These are phyloP conservation scores for Monascus purpureus DNA, from an alignment of 495 filamentous ascomycete genomes.

Conservation along the genomic window DNA sequence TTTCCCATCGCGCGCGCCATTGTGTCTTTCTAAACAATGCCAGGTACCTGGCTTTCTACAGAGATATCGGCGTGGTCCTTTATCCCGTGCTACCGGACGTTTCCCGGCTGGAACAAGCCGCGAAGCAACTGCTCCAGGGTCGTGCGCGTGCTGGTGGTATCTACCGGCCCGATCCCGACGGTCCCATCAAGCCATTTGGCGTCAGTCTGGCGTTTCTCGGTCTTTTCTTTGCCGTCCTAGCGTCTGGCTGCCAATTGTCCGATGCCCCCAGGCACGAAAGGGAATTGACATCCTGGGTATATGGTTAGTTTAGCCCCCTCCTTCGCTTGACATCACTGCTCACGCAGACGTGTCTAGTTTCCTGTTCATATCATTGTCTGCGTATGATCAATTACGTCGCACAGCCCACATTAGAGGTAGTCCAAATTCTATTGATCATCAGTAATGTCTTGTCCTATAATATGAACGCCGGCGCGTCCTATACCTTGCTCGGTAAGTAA, in stretches of 20 bases:
- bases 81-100: slow-evolving; percentile 68
- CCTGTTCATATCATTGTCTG: slow-evolving; percentile 49
- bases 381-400: slow-evolving; percentile 49
- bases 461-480: slow-evolving; percentile 51
- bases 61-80: slow-evolving; percentile 61
- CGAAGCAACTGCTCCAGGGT: slow-evolving; percentile 53
- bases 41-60: slow-evolving; percentile 60
- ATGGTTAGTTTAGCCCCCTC: slow-evolving; percentile 21
- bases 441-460: slow-evolving; percentile 49
- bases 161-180: slow-evolving; percentile 22
- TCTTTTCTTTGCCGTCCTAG: slow-evolving; percentile 61
- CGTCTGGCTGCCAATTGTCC: slow-evolving; percentile 67
- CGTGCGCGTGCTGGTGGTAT: slow-evolving; percentile 37
- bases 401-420: slow-evolving; percentile 39
- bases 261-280: slow-evolving; percentile 44
- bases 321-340: slow-evolving; percentile 3
- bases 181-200: slow-evolving; percentile 28
- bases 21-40: slow-evolving; percentile 2
- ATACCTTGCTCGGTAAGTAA: slow-evolving; percentile 38
- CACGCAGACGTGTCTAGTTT: slow-evolving; percentile 22
- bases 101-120: slow-evolving; percentile 46
- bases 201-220: slow-evolving; percentile 26
- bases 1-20: slow-evolving; percentile 1
- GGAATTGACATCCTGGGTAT: slow-evolving; percentile 47
- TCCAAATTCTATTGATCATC: slow-evolving; percentile 44